These are phyloP conservation scores for Glarea lozoyensis DNA, from an alignment of 495 filamentous ascomycete genomes.

Conservation along the genomic window DNA sequence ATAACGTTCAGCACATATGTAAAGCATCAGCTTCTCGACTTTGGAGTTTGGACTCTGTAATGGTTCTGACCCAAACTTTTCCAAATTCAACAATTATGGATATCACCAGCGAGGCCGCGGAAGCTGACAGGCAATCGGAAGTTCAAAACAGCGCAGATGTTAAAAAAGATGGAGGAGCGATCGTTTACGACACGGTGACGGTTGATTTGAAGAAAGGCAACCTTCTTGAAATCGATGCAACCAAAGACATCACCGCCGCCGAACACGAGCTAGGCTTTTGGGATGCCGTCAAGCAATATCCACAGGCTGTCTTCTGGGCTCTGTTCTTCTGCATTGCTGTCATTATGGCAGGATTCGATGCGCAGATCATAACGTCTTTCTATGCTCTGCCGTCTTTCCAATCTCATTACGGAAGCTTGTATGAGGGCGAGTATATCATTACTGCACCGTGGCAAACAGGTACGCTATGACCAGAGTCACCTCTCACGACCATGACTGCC, in stretches of 20 bases:
- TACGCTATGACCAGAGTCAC: too few species aligned
- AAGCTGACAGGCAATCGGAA: too few species aligned
- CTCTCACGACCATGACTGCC: too few species aligned
- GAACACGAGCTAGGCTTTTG: constrained; percentile 24
- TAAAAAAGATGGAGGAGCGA: too few species aligned
- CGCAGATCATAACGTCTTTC: constrained; percentile 26
- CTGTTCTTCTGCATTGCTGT: constrained; percentile 28
- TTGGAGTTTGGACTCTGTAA: too few species aligned
- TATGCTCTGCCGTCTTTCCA: constrained; percentile 29
- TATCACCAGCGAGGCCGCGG: too few species aligned
- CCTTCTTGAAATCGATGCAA: constrained; percentile 13
- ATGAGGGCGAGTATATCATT: constrained; percentile 25
- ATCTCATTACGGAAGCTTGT: constrained; percentile 25
- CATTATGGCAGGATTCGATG: constrained; percentile 39
- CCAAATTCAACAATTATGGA: too few species aligned
- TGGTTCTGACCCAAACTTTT: too few species aligned
- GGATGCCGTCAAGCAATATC: constrained; percentile 26
- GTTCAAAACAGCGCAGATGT: too few species aligned
- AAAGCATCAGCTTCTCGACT: too few species aligned
- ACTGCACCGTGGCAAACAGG: constrained; percentile 25
- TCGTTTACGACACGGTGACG: neutral
- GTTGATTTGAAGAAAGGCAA: constrained; percentile 6
- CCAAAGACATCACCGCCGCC: constrained; percentile 16
- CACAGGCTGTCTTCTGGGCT: constrained; percentile 25
- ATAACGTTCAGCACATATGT: too few species aligned